phyloP scores from a whole-genome alignment of 1,284 basidiomycete genomes.

The Moesziomyces globuligerus region DNA sequence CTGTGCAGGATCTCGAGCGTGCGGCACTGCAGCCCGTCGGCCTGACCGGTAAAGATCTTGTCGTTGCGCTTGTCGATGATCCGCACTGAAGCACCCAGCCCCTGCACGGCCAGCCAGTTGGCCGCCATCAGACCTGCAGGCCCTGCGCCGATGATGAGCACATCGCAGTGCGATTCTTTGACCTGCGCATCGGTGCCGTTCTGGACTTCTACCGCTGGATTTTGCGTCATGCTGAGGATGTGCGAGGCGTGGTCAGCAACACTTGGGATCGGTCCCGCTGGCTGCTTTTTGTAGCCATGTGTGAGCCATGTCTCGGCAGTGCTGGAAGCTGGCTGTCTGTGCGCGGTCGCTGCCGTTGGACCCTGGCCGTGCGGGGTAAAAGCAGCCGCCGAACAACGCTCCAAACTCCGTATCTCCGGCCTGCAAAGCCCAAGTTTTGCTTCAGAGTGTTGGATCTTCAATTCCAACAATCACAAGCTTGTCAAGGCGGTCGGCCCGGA shows the following conservation, averaged over 20 bases:
- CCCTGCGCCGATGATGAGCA: slow-evolving; percentile 70
- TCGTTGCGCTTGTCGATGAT: slow-evolving; percentile 44
- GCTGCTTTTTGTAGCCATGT: not conserved
- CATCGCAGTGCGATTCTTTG: slow-evolving; percentile 68
- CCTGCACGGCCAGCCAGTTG: slow-evolving; percentile 33
- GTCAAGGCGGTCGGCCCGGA: too few relatives aligned
- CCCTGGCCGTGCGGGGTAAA: not conserved
- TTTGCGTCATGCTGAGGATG: slow-evolving; percentile 3
- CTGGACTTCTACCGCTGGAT: not conserved
- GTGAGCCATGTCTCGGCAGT: too few relatives aligned
- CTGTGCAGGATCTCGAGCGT: slow-evolving; percentile 37
- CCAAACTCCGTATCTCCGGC: not conserved
- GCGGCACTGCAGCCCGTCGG: slow-evolving; percentile 39
- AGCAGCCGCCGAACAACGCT: too few relatives aligned
- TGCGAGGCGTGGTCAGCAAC: not conserved
- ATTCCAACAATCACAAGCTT: too few relatives aligned
- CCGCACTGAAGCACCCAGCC: slow-evolving; percentile 24
- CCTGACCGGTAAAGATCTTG: slow-evolving; percentile 39
- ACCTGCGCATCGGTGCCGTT: not conserved
- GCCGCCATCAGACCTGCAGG: slow-evolving; percentile 31
- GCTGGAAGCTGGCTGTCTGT: not conserved
- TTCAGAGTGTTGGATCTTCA: too few relatives aligned
- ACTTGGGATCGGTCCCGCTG: too few relatives aligned
- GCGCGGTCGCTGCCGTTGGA: not conserved
- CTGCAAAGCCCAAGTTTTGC: not conserved